These are phyloP conservation scores for Lobosporangium transversale DNA, from an alignment of 192 early-diverging fungal species.

Conservation along the genomic window DNA sequence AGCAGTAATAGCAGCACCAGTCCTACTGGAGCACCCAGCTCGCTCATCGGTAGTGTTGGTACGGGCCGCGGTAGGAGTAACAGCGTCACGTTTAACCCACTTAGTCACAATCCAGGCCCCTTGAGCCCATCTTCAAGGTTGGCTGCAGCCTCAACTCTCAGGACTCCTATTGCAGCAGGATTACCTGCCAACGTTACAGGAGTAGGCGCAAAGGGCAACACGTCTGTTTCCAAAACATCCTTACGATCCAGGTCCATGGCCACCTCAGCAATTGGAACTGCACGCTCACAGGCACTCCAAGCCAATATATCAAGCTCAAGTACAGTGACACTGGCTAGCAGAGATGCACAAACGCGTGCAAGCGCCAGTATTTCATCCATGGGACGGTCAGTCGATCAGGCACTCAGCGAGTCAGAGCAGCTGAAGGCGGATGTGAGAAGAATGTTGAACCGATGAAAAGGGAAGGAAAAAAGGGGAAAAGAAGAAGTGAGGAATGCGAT, in stretches of 20 bases:
- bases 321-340: conserved; percentile 23
- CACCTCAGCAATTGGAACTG: conserved; percentile 33
- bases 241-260: conserved; percentile 35
- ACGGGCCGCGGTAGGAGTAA: conserved; percentile 11
- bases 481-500: neutral
- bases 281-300: conserved; percentile 30
- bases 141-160: conserved; percentile 14
- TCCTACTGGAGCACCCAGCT: conserved; percentile 4
- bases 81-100: too few species aligned
- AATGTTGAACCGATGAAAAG: conserved; percentile 35
- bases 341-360: conserved; percentile 39
- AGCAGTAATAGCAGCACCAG: neutral
- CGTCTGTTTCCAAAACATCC: conserved; percentile 39
- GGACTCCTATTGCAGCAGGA: conserved; percentile 48
- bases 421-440: conserved; percentile 40
- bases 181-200: conserved; percentile 22
- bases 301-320: neutral
- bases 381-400: conserved; percentile 37
- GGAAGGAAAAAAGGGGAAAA: neutral
- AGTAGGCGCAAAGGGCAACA: conserved; percentile 31
- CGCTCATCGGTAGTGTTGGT: conserved; percentile 29
- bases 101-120: neutral
- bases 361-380: conserved; percentile 32
- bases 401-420: conserved; percentile 39
- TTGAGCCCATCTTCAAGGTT: conserved; percentile 23